Evolutionary conservation across 2,329 filamentous ascomycete genomes (phyloP), one percentile per base, ranked within the genome.

Genomic region (Cladosporium sp.): DNA sequence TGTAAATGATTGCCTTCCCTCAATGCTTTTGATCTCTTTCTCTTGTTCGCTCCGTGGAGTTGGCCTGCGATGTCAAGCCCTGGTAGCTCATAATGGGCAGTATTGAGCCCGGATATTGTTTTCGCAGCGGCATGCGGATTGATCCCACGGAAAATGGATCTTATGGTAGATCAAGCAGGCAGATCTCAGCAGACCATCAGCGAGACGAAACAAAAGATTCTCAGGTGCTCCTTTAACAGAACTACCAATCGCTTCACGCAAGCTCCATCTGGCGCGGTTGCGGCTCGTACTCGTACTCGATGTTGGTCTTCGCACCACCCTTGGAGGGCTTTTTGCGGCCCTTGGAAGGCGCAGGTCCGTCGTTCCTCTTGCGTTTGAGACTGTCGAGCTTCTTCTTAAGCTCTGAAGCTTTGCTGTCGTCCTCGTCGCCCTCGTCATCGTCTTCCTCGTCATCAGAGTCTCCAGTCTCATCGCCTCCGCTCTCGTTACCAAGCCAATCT

Each of bases 401-500:
- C 62, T 77, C 78, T 62, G 79, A 78, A 51, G 80, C 81, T 53
- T 81, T 81, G n/a, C 74, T 77, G 50, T 78, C 77, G 12, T 75
- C 75, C 5, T 78, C 82, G 4, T 74, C 72, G 28, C 70, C 74
- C 10, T 83, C 82, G 6, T 80, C 80, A 12, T 85, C 83, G 19
- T 81, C 81, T 7, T 73, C 83, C n/a, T 83, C 77, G 34, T 83
- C 82, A 7, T 80, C 80, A 12, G 84, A 83, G 19, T 81, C 81
- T n/a, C 63, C 67, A 10, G 76, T 76, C 3, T 76, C 75, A 4
- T 76, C 76, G 32, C 75, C 75, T 36, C 74, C 79, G 59, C 81
- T 83, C 58, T 82, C 88, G 60, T 85, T 90, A 65, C 87, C 91
- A 50, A 97, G 80, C 93, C 93, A 97, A 70, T 97, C 93, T 74